Percentiles rank a stretch among this genome's conserved stretches.
phyloP scores from a whole-genome alignment of 1,139 yeast genomes.

The Suhomyces choctaworum region DNA sequence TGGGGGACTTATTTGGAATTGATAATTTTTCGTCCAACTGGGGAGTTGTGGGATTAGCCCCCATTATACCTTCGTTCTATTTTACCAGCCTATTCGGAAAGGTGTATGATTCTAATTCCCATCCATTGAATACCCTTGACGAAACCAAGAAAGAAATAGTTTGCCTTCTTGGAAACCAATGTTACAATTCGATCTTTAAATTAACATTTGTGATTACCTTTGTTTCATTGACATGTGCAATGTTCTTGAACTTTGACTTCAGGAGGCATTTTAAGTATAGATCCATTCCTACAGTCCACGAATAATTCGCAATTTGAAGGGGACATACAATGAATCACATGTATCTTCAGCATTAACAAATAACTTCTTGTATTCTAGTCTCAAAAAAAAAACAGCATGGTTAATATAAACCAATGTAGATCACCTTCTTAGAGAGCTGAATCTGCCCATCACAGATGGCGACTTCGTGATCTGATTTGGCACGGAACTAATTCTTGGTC shows the following conservation, averaged over 20 bases:
- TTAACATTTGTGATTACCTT: slow-evolving; percentile 26
- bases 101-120: slow-evolving; percentile 48
- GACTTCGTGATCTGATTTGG: slow-evolving; percentile 17
- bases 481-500: slow-evolving; percentile 29
- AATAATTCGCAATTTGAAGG: too few relatives aligned
- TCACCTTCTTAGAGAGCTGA: slow-evolving; percentile 23
- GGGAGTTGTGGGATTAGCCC: slow-evolving; percentile 58
- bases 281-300: neutral
- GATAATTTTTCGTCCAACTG: slow-evolving; percentile 55
- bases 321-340: too few relatives aligned
- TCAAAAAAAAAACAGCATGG: too few relatives aligned
- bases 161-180: slow-evolving; percentile 42
- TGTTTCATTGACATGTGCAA: slow-evolving; percentile 14
- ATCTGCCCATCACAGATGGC: slow-evolving; percentile 25
- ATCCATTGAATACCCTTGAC: neutral
- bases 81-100: slow-evolving; percentile 54
- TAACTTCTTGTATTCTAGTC: too few relatives aligned
- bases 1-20: slow-evolving; percentile 59
- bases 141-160: slow-evolving; percentile 10
- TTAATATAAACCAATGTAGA: too few relatives aligned
- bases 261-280: neutral
- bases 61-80: slow-evolving; percentile 51
- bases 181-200: slow-evolving; percentile 45
- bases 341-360: too few relatives aligned
- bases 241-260: slow-evolving; percentile 8